These are phyloP conservation scores for Hysterium pulicare DNA, from an alignment of 2,329 filamentous ascomycete species.

Conservation along the genomic window DNA sequence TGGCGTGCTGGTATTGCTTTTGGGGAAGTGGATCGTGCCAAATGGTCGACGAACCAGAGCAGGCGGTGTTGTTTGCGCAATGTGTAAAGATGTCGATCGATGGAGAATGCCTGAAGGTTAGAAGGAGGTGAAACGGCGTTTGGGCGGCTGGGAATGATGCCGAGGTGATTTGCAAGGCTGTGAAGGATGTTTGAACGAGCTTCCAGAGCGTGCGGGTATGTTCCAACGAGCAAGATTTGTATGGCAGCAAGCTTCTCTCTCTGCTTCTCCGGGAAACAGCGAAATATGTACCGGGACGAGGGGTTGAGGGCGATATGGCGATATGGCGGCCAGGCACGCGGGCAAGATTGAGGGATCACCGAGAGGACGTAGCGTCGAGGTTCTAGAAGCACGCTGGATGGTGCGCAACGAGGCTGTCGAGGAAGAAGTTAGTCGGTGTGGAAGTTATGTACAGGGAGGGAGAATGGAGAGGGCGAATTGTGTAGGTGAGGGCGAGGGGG, in stretches of 20 bases:
- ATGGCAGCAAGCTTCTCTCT: no score
- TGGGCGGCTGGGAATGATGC: background rate
- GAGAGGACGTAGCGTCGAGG: background rate
- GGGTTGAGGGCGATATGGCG: background rate
- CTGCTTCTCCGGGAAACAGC: background rate
- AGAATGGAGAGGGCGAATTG: background rate
- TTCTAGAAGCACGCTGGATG: conserved; percentile 1
- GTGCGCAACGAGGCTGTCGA: background rate
- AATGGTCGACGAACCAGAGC: background rate
- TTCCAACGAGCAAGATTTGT: no score
- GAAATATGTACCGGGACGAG: background rate
- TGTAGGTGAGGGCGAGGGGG: background rate
- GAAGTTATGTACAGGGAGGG: background rate
- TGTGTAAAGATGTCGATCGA: no score
- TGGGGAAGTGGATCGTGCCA: background rate
- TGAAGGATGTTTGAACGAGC: background rate
- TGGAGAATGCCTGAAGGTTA: no score
- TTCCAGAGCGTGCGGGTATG: background rate
- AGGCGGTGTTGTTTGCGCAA: no score
- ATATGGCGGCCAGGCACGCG: background rate
- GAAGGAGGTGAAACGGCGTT: no score
- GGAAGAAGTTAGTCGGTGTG: background rate
- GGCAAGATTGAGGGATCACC: background rate
- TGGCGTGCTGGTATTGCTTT: background rate
- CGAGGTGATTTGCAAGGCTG: background rate